Base-by-base conservation (phyloP, 2,329 filamentous ascomycete genomes). In the Aspergillus spinulosporus region DNA sequence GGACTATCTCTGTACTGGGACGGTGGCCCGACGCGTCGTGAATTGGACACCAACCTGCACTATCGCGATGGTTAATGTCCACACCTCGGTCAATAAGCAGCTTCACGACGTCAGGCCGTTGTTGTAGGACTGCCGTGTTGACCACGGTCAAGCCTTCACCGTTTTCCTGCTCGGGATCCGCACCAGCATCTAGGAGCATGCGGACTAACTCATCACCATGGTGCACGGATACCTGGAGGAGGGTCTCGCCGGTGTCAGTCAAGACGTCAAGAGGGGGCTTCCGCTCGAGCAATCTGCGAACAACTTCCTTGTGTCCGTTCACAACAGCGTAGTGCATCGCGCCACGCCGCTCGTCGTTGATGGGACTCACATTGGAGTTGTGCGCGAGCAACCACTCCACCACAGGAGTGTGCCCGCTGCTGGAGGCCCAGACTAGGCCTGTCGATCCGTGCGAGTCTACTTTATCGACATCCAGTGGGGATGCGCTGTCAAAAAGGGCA, bases 81-180 rank as follows among this genome's bases (percentile, higher is more conserved):
- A 40, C 36, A 26, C 32, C 32, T 50, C 48, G 36, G 5, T 50
- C 26, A 50, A 50, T 40, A 32, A 50, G 36, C 5, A 50, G 26
- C n/a, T 31, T 32, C 26, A 42, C 48, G 5, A 42, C n/a, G 3
- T 50, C 48, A 15, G 37, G 12, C 36, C 42, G 26, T n/a, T 50
- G 11, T 8, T 31, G 3, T 50, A 40, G 4, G 12, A 50, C 48
- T 3, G 37, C 48, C 4, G 6, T 8, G n/a, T 50, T 50, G 5
- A 50, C 7, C 12, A 31, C 48, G 29, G 48, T 40, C 5, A 31
- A 9, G 3, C 26, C 48, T 3, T 32, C 4, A 3, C 26, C n/a
- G n/a, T 50, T 42, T 7, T 29, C 37, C 7, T 42, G 36, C 3
- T 50, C 36, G 12, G 48, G 48, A n/a, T 50, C 12, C 4, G 37